Conservation (phyloP, 306 rosid genomes). For the Alnus glutinosa region DNA sequence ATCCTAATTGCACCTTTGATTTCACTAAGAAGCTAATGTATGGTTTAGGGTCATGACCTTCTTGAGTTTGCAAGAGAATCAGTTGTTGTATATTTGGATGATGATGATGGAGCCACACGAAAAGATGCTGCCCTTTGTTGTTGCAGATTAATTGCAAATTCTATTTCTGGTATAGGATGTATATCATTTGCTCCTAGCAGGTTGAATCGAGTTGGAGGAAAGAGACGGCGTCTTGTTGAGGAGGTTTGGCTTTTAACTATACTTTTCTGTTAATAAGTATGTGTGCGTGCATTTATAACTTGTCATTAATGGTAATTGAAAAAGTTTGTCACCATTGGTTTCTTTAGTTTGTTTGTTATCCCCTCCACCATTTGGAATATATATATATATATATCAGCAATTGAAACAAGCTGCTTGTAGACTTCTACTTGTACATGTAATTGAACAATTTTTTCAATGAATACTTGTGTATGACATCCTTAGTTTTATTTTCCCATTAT, state of each 20-base stretch:
- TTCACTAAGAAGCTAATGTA: conserved; percentile 26
- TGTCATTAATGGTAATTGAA: background rate
- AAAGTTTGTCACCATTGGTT: background rate
- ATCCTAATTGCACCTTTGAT: conserved; percentile 11
- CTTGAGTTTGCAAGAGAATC: conserved; percentile 96
- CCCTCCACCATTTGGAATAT: background rate
- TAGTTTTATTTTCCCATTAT: background rate
- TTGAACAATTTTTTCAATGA: background rate
- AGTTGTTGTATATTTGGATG: conserved; percentile 90
- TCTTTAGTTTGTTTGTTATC: background rate
- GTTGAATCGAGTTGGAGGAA: conserved; percentile 77
- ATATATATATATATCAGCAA: background rate
- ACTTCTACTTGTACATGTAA: background rate
- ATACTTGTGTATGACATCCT: background rate
- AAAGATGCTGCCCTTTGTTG: conserved; percentile 97
- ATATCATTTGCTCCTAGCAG: conserved; percentile 70
- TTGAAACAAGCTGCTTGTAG: background rate
- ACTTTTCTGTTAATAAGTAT: background rate
- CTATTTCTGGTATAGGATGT: conserved; percentile 64
- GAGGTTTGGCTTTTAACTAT: conserved; percentile 61
- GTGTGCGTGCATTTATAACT: background rate
- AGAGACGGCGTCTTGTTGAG: conserved; percentile 76
- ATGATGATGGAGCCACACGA: conserved; percentile 88
- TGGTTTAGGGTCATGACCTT: conserved; percentile 86
- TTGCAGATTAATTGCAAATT: conserved; percentile 83